phyloP scores from a whole-genome alignment of 2,329 filamentous ascomycete species.

The Alternaria solani region DNA sequence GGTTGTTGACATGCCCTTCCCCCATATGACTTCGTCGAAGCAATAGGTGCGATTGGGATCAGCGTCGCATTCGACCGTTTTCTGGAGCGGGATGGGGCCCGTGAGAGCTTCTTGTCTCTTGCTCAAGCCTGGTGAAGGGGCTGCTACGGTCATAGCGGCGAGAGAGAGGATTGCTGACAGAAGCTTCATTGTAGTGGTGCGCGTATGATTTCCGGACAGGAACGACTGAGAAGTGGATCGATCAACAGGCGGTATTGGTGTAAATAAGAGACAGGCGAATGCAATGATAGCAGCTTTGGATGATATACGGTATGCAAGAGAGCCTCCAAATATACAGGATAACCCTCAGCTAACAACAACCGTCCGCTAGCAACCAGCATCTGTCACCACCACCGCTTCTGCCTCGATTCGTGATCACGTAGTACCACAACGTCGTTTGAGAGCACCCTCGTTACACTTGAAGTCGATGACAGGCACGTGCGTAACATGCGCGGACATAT shows the following conservation, averaged over 20 bases:
- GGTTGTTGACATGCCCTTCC: conserved; percentile 13
- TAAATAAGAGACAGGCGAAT: too few species aligned
- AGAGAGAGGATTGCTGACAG: conserved; percentile 2
- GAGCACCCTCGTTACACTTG: neutral
- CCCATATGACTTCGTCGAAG: conserved; percentile 19
- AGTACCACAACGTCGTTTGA: neutral
- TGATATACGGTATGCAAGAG: neutral
- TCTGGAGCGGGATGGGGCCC: neutral
- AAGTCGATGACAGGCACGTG: neutral
- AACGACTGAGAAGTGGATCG: neutral
- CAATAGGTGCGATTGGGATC: conserved; percentile 22
- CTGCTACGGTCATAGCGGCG: neutral
- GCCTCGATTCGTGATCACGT: neutral
- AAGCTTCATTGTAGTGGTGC: conserved; percentile 11
- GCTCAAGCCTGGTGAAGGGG: conserved; percentile 9
- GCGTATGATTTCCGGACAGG: neutral
- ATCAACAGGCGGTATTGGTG: neutral
- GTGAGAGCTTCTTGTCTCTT: neutral
- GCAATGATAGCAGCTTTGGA: neutral
- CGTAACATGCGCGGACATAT: neutral
- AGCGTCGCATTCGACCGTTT: conserved; percentile 6
- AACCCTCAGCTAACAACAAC: neutral
- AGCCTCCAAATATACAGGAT: neutral
- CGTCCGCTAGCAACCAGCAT: neutral
- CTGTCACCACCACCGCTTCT: neutral